Evolutionary conservation across 192 early-diverging fungal species (phyloP), one percentile per base, ranked within the genome.

Genomic region (Podila clonocystis): DNA sequence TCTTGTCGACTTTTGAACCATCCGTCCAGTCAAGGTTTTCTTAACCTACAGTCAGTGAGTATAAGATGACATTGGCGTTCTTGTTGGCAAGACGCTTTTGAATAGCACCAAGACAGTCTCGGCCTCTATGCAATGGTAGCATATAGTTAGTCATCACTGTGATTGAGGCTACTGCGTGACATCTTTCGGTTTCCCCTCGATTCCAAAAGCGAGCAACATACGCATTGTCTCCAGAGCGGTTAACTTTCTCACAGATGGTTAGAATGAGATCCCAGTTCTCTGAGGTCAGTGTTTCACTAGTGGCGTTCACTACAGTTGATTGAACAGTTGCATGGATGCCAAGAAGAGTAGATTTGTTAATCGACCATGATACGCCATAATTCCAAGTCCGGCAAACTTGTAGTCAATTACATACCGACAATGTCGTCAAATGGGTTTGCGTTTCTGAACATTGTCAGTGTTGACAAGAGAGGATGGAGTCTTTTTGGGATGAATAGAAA

Each of bases 221-320:
- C 89, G 79, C 68, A 33, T 89, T 86, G 17, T 85, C 83, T 59
- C 83, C 75, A 29, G 82, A 78, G 50, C 72, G 75, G 31, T 83
- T 70, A 12, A 93, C 90, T 28, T 89, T 87, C 74, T 95, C 93
- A 68, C 90, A 91, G 29, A 96, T 89, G 67, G 84, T 85, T 62
- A 92, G 85, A 62, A 94, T 93, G 59, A 92, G 84, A 62, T 90
- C 89, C 97, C 97, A 99, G 87, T 99, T 94, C 85, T 99, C 98
- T 49, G 91, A 87, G 15, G 96, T 95, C 71, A 97, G 91, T 59
- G 88, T 95, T 82, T 98, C 97, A 85, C 91, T 93, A 9, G 98
- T 99, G 17, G 98, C 97, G 82, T 92, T 88, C 70, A 79, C 91
- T 91, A 87, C 50, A 29, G 9, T n/a, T 52, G 19, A 7, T 52